Conservation (phyloP, 805 yeast species). For the Suhomyces sp. region DNA sequence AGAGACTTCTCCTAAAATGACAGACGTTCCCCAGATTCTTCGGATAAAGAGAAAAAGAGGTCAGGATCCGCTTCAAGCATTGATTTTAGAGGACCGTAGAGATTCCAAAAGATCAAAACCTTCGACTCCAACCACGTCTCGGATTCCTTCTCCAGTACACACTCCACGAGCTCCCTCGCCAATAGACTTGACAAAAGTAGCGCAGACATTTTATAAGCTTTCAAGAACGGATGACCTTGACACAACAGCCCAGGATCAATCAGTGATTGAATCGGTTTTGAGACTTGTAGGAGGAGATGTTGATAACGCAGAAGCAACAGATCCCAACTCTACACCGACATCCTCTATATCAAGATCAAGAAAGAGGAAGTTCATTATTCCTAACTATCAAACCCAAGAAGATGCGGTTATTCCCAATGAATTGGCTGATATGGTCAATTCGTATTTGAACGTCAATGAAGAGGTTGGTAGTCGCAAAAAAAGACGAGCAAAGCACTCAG, state of each 20-base stretch:
- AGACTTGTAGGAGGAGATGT: constrained; percentile 8
- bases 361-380: constrained; percentile 35
- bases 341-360: constrained; percentile 7
- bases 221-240: constrained; percentile 34
- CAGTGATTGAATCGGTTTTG: constrained; percentile 11
- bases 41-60: constrained; percentile 84
- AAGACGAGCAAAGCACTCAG: constrained; percentile 4
- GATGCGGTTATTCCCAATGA: constrained; percentile 52
- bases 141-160: constrained; percentile 15
- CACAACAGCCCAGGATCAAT: constrained; percentile 5
- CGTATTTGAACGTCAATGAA: constrained; percentile 47
- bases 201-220: constrained; percentile 24
- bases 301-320: background rate
- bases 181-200: constrained; percentile 1
- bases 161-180: constrained; percentile 39
- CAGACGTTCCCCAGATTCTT: constrained; percentile 73
- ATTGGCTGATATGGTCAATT: constrained; percentile 71
- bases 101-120: constrained; percentile 43
- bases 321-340: background rate
- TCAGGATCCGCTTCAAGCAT: constrained; percentile 86
- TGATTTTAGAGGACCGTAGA: constrained; percentile 47
- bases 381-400: constrained; percentile 31
- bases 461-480: constrained; percentile 14
- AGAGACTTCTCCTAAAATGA: too few relatives aligned
- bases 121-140: constrained; percentile 33